Evolutionary conservation across 116 monocot genomes (phyloP).

Genomic region (Dioscorea cayenensis): DNA sequence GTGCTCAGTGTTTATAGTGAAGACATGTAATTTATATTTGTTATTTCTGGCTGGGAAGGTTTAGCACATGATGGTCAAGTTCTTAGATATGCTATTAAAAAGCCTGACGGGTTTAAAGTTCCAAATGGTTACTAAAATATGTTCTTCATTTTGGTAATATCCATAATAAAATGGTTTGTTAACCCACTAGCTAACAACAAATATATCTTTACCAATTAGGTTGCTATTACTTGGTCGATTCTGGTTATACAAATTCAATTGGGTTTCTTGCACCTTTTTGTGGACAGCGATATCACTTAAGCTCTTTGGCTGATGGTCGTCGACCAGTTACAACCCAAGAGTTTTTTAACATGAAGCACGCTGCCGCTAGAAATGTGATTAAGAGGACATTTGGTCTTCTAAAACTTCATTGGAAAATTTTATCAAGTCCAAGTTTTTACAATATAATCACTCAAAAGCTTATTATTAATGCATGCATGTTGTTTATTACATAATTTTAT

Average conservation of each 20-base stretch:
- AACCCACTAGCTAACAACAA: background rate
- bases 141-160: background rate
- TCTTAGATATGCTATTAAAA: constrained; percentile 1
- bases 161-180: background rate
- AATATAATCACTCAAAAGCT: too few species aligned
- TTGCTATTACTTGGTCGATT: constrained; percentile 6
- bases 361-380: constrained; percentile 1
- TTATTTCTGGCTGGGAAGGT: constrained; percentile 1
- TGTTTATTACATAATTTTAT: too few species aligned
- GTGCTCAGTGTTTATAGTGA: background rate
- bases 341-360: constrained; percentile 7
- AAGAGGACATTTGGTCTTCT: background rate
- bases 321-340: background rate
- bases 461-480: too few species aligned
- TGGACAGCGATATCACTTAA: constrained; percentile 5
- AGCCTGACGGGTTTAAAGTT: constrained; percentile 4
- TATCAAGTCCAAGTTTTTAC: too few species aligned
- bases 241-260: constrained; percentile 2
- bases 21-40: constrained; percentile 7
- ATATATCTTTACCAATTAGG: background rate
- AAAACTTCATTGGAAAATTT: too few species aligned
- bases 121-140: background rate
- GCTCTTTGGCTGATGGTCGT: background rate
- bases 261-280: constrained; percentile 3
- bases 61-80: constrained; percentile 1